Conservation (phyloP, 2,329 filamentous ascomycete genomes). For the Xylaria sp. region DNA sequence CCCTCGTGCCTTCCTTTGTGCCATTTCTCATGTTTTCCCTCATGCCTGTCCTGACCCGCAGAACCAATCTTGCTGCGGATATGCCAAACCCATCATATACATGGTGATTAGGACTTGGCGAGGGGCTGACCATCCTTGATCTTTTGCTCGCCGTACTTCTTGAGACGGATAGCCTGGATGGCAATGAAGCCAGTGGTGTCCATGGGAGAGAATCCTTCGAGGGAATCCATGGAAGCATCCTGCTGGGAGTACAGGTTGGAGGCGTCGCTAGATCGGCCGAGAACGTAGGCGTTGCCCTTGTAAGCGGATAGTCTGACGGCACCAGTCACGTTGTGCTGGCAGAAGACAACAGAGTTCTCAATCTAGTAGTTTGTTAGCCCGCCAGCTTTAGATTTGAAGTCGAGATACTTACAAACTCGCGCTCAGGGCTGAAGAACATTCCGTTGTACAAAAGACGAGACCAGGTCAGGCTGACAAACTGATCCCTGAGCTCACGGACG, state of each 20-base stretch:
- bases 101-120: neutral
- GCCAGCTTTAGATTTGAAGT: slow-evolving; percentile 53
- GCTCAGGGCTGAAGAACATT: slow-evolving; percentile 62
- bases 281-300: slow-evolving; percentile 59
- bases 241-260: slow-evolving; percentile 63
- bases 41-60: no score
- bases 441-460: slow-evolving; percentile 59
- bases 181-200: slow-evolving; percentile 68
- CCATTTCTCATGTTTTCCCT: no score
- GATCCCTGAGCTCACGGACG: slow-evolving; percentile 66
- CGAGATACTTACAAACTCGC: slow-evolving; percentile 47
- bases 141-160: slow-evolving; percentile 63
- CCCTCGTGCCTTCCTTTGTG: no score
- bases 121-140: slow-evolving; percentile 57
- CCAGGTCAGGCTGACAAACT: slow-evolving; percentile 62
- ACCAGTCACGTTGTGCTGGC: slow-evolving; percentile 63
- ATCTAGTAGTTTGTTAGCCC: no score
- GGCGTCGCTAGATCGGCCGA: slow-evolving; percentile 57
- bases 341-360: slow-evolving; percentile 49
- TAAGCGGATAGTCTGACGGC: slow-evolving; percentile 53
- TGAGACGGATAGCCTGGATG: slow-evolving; percentile 74
- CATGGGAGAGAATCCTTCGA: slow-evolving; percentile 55
- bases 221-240: slow-evolving; percentile 62
- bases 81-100: no score
- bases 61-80: no score